Conservation (phyloP, 2,329 filamentous ascomycete species). For the Leptosphaerulina australis region DNA sequence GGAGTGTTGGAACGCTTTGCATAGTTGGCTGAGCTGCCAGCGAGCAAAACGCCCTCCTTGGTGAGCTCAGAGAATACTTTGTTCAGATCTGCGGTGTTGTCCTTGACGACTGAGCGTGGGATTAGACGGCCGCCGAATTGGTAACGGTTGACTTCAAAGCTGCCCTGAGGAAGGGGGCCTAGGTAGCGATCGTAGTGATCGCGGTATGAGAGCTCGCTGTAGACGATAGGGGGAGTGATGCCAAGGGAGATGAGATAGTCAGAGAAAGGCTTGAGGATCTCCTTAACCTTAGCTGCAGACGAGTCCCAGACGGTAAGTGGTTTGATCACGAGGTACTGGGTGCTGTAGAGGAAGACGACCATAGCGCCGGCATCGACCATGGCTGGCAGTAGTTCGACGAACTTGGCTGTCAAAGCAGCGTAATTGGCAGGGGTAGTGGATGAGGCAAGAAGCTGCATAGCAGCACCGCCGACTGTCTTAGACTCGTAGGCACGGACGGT, state of each 20-base stretch:
- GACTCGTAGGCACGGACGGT: slow-evolving; percentile 38
- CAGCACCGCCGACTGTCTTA: slow-evolving; percentile 29
- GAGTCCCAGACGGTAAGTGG: slow-evolving; percentile 27
- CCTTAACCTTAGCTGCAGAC: slow-evolving; percentile 22
- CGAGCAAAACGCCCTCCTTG: slow-evolving; percentile 24
- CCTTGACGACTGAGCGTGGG: slow-evolving; percentile 23
- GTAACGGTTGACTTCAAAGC: slow-evolving; percentile 25
- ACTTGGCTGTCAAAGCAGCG: slow-evolving; percentile 18
- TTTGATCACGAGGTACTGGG: slow-evolving; percentile 21
- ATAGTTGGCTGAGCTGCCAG: slow-evolving; percentile 26
- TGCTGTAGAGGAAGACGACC: slow-evolving; percentile 25
- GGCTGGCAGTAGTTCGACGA: slow-evolving; percentile 24
- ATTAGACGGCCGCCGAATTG: slow-evolving; percentile 32
- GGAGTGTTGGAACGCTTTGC: slow-evolving; percentile 18
- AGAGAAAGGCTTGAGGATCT: slow-evolving; percentile 33
- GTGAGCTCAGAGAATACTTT: slow-evolving; percentile 22
- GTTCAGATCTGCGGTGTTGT: slow-evolving; percentile 24
- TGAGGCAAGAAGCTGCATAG: slow-evolving; percentile 27
- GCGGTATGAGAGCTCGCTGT: slow-evolving; percentile 30
- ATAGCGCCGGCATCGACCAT: slow-evolving; percentile 31
- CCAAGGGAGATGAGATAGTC: slow-evolving; percentile 22
- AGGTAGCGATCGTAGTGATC: slow-evolving; percentile 35
- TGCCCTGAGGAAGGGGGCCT: slow-evolving; percentile 36
- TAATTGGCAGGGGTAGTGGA: slow-evolving; percentile 25
- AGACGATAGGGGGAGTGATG: slow-evolving; percentile 30